phyloP scores from a whole-genome alignment of 441 rosid species.

The Euphorbia celastroides region DNA sequence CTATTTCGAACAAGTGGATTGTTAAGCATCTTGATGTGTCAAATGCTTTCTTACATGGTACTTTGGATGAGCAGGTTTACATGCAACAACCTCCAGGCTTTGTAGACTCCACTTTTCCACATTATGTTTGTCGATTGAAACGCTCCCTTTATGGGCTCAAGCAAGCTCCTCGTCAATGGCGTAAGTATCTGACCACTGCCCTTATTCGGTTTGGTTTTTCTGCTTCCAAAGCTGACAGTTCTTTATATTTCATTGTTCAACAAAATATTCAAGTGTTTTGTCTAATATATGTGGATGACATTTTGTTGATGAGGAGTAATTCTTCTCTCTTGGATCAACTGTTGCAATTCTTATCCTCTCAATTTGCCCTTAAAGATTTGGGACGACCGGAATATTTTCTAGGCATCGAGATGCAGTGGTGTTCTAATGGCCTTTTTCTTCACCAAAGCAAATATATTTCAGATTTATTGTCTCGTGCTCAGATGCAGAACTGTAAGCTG shows the following conservation, averaged over 20 bases:
- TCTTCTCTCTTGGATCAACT: neutral
- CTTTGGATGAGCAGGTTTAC: neutral
- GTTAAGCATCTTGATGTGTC: neutral
- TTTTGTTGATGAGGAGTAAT: neutral
- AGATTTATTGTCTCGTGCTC: neutral
- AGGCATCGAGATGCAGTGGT: neutral
- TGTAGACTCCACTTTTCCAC: neutral
- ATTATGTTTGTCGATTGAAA: neutral
- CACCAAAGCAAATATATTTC: neutral
- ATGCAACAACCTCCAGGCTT: neutral
- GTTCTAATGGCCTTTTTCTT: neutral
- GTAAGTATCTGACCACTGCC: neutral
- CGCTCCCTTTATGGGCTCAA: neutral
- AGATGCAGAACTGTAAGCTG: neutral
- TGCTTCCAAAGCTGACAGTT: neutral
- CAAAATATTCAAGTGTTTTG: neutral
- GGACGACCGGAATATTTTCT: neutral
- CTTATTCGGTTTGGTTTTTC: neutral
- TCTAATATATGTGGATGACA: neutral
- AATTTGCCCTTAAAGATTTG: neutral
- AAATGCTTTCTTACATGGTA: neutral
- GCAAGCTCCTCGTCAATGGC: slow-evolving; percentile 1
- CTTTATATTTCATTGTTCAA: neutral
- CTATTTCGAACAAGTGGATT: neutral
- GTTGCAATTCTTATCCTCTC: neutral